Evolutionary conservation across 176 grass and related monocot genomes (phyloP).

Genomic region (Carex kokanica): DNA sequence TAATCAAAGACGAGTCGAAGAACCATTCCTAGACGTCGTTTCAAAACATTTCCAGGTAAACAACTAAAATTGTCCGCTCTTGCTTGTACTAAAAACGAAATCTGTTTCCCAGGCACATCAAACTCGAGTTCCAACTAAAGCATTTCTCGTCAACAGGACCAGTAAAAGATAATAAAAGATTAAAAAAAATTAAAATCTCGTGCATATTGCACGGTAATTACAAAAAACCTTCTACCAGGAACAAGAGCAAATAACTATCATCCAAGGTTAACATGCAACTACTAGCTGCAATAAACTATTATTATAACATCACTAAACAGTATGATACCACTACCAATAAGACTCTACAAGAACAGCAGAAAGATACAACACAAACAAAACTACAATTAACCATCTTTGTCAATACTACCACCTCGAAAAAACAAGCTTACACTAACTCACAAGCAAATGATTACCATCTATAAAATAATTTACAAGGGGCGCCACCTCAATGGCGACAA

Average conservation of each 20-base stretch:
- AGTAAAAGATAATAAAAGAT: not conserved
- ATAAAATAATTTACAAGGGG: constrained; percentile 12
- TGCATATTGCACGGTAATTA: not conserved
- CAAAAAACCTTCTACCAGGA: not conserved
- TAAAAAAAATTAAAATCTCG: not conserved
- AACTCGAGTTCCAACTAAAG: not conserved
- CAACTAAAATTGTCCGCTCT: too few relatives aligned
- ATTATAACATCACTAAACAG: constrained; percentile 5
- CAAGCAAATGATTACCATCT: not conserved
- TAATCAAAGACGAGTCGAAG: too few relatives aligned
- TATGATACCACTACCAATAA: not conserved
- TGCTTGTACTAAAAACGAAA: too few relatives aligned
- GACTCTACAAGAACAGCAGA: not conserved
- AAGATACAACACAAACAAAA: constrained; percentile 9
- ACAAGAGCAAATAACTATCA: not conserved
- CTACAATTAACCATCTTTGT: not conserved
- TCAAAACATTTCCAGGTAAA: too few relatives aligned
- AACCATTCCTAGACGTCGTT: too few relatives aligned
- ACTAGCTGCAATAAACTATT: constrained; percentile 12
- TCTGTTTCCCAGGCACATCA: too few relatives aligned
- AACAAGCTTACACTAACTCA: not conserved
- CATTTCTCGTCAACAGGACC: not conserved
- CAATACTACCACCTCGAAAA: not conserved
- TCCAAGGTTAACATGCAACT: constrained; percentile 7
- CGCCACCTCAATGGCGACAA: not conserved